phyloP scores from a whole-genome alignment of 2,329 filamentous ascomycete species.

The Penicillium psychrosexuale region DNA sequence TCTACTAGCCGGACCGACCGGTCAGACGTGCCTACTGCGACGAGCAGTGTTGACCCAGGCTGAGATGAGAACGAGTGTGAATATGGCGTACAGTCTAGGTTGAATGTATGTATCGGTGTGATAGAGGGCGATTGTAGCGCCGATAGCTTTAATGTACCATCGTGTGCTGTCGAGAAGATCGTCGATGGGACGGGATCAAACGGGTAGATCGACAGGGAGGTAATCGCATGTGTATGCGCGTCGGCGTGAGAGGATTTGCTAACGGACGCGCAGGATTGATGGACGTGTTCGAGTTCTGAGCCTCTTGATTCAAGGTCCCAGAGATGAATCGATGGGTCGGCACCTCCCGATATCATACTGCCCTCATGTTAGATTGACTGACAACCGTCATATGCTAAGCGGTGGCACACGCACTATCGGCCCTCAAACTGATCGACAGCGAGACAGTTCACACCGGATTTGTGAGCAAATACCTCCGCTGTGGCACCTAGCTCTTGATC shows the following conservation, averaged over 20 bases:
- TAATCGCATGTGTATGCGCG: constrained; percentile 47
- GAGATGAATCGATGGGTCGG: constrained; percentile 77
- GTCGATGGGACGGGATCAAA: constrained; percentile 48
- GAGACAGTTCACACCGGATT: constrained; percentile 73
- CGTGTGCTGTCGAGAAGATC: constrained; percentile 46
- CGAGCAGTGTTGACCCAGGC: constrained; percentile 68
- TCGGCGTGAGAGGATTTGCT: constrained; percentile 36
- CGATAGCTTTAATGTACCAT: constrained; percentile 47
- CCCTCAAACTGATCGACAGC: constrained; percentile 80
- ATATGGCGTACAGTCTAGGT: constrained; percentile 47
- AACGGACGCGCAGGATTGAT: constrained; percentile 51
- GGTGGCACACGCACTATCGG: constrained; percentile 53
- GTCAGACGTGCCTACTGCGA: constrained; percentile 85
- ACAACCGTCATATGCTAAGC: background rate
- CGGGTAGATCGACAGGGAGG: constrained; percentile 48
- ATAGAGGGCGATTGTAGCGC: constrained; percentile 39
- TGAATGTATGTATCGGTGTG: constrained; percentile 46
- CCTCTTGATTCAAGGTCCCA: constrained; percentile 75
- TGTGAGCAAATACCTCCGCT: constrained; percentile 57
- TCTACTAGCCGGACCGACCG: constrained; percentile 82
- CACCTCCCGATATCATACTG: constrained; percentile 78
- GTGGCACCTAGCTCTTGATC: constrained; percentile 18
- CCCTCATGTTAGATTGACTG: constrained; percentile 12
- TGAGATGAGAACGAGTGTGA: constrained; percentile 67
- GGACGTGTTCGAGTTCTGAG: constrained; percentile 50